Evolutionary conservation across 768 basidiomycete species (phyloP).

Genomic region (Cystofilobasidium bisporidii): DNA sequence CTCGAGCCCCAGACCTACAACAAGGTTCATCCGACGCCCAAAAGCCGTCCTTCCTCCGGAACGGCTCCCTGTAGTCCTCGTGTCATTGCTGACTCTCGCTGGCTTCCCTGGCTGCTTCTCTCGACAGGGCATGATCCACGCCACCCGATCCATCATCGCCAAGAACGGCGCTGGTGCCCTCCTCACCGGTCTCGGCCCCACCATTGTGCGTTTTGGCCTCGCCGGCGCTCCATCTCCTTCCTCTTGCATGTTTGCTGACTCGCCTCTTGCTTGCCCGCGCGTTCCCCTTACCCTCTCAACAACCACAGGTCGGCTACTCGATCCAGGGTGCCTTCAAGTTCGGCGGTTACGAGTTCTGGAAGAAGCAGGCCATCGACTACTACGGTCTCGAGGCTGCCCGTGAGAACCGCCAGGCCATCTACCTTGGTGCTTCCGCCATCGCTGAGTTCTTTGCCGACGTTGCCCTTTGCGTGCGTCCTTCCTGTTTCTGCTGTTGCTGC

Average conservation of each 20-base stretch:
- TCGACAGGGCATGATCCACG: conserved; percentile 49
- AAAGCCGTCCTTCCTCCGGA: no score
- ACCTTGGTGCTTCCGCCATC: conserved; percentile 86
- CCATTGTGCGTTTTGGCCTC: conserved; percentile 55
- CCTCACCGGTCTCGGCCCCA: conserved; percentile 91
- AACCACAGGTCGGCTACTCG: conserved; percentile 36
- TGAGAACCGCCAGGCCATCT: conserved; percentile 54
- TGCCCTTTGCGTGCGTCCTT: conserved; percentile 62
- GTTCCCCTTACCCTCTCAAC: background rate
- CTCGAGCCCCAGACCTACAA: conserved; percentile 39
- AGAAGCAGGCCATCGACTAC: conserved; percentile 80
- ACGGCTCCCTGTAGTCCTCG: background rate
- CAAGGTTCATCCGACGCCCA: conserved; percentile 30
- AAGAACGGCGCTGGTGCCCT: conserved; percentile 79
- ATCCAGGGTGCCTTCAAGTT: conserved; percentile 98
- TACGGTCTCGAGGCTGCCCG: conserved; percentile 48
- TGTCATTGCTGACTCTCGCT: conserved; percentile 39
- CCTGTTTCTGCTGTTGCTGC: no score
- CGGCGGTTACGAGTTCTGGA: conserved; percentile 91
- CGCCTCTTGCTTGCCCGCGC: background rate
- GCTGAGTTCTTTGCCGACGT: conserved; percentile 94
- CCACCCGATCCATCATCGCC: conserved; percentile 56
- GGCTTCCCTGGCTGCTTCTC: background rate
- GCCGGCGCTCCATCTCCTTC: background rate
- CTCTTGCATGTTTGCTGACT: background rate